Evolutionary conservation across 2,329 filamentous ascomycete genomes (phyloP), one percentile per base, ranked within the genome.

Genomic region (Fusarium brachygibbosum): DNA sequence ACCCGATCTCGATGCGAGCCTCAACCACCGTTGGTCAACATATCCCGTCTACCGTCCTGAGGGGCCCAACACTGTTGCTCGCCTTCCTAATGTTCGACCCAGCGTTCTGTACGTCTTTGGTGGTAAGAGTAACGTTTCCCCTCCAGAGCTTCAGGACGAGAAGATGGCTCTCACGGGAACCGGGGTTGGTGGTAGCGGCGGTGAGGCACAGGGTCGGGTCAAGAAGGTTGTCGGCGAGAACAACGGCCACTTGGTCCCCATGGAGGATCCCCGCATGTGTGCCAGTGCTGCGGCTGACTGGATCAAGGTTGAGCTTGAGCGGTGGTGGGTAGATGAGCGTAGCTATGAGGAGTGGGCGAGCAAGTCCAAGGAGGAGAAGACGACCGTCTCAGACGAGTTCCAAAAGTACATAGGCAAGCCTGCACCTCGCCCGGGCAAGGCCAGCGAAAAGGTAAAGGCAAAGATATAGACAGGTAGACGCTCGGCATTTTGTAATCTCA

Each of bases 171-270:
- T 81, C n/a, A 93, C 91, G 1, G 92, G 92, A 2, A 79, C 80
- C 0, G 91, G 88, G 0, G 79, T 86, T 0, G 90, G 91, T 9
- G 92, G 93, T 2, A 91, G 88, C 70, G 87, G 93, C 19, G 87
- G 91, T 48, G 82, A 77, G 6, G 78, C 80, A n/a, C 85, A 86
- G 14, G 93, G 91, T 0, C 83, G 88, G 45, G 94, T 97, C 3
- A 84, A 83, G 58, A 85, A 89, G 68, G 85, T 92, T 7, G 82
- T 88, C 17, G 79, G 96, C 10, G 80, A 90, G 29, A 86, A 85
- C 0, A 83, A 85, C 8, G 93, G 94, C 0, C 95, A 98, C 78
- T 79, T 98, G 41, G 87, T 98, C 29, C 91, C 94, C 0, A 92
- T 97, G 87, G 94, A 97, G 79, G 86, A 87, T 38, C 91, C 92